These are phyloP conservation scores for Sporothrix mexicana DNA, from an alignment of 2,329 filamentous ascomycete species.

Conservation along the genomic window DNA sequence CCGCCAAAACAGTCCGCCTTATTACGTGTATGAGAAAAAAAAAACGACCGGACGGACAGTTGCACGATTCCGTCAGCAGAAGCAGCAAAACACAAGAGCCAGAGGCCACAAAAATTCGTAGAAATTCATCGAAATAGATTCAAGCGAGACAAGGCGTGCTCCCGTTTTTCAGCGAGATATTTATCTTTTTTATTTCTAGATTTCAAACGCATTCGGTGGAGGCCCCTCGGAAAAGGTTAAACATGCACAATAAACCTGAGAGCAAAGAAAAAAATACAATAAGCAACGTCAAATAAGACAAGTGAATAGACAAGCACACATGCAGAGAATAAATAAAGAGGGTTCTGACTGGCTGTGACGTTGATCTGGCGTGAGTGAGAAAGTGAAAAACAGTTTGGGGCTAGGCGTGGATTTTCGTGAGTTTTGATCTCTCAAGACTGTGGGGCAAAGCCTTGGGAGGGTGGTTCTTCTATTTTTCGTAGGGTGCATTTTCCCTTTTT, in stretches of 20 bases:
- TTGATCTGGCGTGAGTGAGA: slow-evolving; percentile 5
- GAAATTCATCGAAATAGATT: background rate
- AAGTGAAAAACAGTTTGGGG: background rate
- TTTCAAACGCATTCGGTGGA: background rate
- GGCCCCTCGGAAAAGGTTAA: background rate
- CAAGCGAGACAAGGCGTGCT: background rate
- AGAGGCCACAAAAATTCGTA: background rate
- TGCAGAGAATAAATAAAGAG: background rate
- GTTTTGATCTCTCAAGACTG: background rate
- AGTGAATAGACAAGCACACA: background rate
- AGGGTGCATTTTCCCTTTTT: background rate
- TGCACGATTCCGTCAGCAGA: slow-evolving; percentile 15
- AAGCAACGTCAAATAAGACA: too few species aligned
- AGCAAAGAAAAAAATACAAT: background rate
- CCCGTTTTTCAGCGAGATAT: background rate
- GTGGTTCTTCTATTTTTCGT: background rate
- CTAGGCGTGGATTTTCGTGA: background rate
- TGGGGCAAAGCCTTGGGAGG: slow-evolving; percentile 2
- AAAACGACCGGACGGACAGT: background rate
- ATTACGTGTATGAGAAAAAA: background rate
- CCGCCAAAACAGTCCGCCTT: background rate
- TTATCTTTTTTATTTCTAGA: background rate
- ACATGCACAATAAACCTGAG: too few species aligned
- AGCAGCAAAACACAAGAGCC: background rate
- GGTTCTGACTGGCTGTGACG: slow-evolving; percentile 1